Conservation (phyloP, 768 basidiomycete genomes). For the Paxillus involutus region DNA sequence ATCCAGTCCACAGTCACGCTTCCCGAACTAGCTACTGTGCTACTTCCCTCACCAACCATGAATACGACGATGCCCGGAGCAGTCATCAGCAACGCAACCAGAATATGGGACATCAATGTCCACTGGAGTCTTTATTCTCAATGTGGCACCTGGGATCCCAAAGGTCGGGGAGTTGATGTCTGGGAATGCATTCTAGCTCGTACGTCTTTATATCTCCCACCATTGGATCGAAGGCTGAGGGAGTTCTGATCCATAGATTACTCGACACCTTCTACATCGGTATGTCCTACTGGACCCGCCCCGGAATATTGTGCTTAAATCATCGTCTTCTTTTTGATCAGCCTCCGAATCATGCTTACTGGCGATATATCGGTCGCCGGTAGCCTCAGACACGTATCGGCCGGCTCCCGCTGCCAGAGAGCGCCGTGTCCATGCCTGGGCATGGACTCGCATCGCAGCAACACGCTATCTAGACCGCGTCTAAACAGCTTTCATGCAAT, state of each 20-base stretch:
- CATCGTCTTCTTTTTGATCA: constrained; percentile 17
- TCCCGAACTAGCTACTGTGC: background rate
- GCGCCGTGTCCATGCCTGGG: constrained; percentile 3
- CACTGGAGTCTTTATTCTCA: constrained; percentile 66
- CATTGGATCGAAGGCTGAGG: constrained; percentile 1
- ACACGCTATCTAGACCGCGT: constrained; percentile 2
- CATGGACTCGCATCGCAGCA: background rate
- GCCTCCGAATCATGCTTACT: constrained; percentile 45
- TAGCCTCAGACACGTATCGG: constrained; percentile 10
- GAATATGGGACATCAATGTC: constrained; percentile 69
- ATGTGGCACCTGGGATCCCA: constrained; percentile 71
- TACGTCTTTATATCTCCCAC: constrained; percentile 36
- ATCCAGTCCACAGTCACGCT: background rate
- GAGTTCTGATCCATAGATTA: constrained; percentile 43
- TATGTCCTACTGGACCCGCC: constrained; percentile 12
- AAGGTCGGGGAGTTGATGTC: constrained; percentile 65
- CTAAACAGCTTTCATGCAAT: background rate
- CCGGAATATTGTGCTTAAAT: background rate
- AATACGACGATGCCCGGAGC: constrained; percentile 23
- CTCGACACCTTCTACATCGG: constrained; percentile 51
- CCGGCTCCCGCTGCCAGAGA: constrained; percentile 6
- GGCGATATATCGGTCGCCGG: constrained; percentile 50
- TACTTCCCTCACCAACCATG: constrained; percentile 9
- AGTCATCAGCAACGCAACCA: constrained; percentile 62
- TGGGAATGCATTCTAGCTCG: constrained; percentile 76